A percentile compares a stretch with the other conserved stretches of the same genome.
Conservation (phyloP, 768 basidiomycete genomes). For the Auricularia sp. region DNA sequence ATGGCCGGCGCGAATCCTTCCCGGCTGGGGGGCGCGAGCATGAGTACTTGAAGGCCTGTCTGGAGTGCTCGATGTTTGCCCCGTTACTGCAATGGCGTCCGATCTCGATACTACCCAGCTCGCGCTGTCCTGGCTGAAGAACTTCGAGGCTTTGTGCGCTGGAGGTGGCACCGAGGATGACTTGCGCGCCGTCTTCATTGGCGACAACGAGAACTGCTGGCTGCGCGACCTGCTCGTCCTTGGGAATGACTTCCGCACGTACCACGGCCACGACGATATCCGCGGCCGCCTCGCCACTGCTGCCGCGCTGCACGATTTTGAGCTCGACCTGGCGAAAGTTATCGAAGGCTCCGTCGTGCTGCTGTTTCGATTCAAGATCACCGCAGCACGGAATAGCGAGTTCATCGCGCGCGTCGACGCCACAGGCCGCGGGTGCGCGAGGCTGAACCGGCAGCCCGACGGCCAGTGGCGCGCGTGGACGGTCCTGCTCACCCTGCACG, state of each 20-base stretch:
- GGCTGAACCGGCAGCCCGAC: conserved; percentile 18
- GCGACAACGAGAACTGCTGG: neutral
- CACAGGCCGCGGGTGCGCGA: conserved; percentile 26
- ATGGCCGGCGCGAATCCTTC: too few species aligned
- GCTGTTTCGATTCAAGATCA: conserved; percentile 26
- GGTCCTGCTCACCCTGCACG: conserved; percentile 23
- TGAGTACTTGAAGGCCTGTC: too few species aligned
- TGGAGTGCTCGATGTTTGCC: too few species aligned
- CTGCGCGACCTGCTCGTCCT: conserved; percentile 32
- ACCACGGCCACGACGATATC: conserved; percentile 27
- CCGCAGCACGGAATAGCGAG: conserved; percentile 15
- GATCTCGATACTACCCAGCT: too few species aligned
- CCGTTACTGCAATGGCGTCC: too few species aligned
- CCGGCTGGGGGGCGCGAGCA: too few species aligned
- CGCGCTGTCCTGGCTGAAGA: too few species aligned
- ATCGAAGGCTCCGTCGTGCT: conserved; percentile 13
- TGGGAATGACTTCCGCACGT: conserved; percentile 32
- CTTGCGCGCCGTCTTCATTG: neutral
- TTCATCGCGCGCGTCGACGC: conserved; percentile 6
- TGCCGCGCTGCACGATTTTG: neutral
- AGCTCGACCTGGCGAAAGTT: conserved; percentile 6
- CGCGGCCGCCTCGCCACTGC: conserved; percentile 19
- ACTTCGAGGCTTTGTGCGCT: too few species aligned
- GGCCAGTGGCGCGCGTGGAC: conserved; percentile 28
- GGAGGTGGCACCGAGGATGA: too few species aligned